These are phyloP conservation scores for Botrytis paeoniae DNA, from an alignment of 2,329 filamentous ascomycete species.

Conservation along the genomic window DNA sequence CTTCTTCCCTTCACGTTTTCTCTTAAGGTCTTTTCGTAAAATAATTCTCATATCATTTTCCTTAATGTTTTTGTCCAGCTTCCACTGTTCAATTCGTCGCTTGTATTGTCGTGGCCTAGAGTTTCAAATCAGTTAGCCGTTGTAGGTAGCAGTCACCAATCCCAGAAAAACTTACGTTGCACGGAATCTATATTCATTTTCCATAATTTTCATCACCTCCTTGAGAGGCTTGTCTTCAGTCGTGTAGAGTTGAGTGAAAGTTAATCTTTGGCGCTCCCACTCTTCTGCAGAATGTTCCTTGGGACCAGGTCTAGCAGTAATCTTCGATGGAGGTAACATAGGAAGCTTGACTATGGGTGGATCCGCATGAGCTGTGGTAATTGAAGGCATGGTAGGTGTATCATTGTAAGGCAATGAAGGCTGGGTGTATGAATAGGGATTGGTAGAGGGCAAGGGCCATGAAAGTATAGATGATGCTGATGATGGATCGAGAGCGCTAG, in stretches of 20 bases:
- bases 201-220: neutral
- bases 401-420: neutral
- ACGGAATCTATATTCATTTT: neutral
- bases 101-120: neutral
- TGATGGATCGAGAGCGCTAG: neutral
- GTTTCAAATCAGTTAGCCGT: neutral
- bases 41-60: neutral
- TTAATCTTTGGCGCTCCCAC: neutral
- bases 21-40: neutral
- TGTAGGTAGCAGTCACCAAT: neutral
- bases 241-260: neutral
- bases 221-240: neutral
- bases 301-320: neutral
- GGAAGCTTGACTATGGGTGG: too few species aligned
- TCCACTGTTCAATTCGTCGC: neutral
- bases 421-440: too few species aligned
- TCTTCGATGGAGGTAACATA: neutral
- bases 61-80: neutral
- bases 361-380: neutral
- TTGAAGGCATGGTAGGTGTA: neutral
- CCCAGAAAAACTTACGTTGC: neutral
- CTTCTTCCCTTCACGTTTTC: neutral
- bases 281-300: neutral
- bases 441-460: neutral
- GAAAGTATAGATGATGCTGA: neutral